These are phyloP conservation scores for Myriosclerotinia scirpicola DNA, from an alignment of 2,329 filamentous ascomycete genomes.

Conservation along the genomic window DNA sequence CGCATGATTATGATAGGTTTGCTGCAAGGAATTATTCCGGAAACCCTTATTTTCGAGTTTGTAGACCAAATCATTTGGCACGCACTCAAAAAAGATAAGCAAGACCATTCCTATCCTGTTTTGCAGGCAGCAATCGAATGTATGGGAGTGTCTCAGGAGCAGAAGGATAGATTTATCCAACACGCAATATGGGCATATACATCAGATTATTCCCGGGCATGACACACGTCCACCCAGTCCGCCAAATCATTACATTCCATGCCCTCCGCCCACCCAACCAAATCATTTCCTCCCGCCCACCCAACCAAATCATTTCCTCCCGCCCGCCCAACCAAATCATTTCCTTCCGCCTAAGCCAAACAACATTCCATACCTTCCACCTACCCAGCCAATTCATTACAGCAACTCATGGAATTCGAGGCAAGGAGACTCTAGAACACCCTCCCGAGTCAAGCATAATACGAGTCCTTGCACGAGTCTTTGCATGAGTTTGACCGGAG, in stretches of 20 bases:
- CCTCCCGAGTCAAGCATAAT: neutral
- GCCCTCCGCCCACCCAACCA: neutral
- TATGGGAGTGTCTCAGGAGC: neutral
- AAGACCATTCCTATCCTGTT: neutral
- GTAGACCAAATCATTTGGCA: neutral
- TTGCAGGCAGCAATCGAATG: neutral
- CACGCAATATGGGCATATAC: neutral
- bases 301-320: too few species aligned
- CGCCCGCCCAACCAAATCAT: neutral
- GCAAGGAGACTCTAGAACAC: neutral
- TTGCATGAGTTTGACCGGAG: too few species aligned
- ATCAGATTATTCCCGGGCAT: neutral
- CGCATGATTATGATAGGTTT: neutral
- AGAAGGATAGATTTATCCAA: conserved; percentile 1
- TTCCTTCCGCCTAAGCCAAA: too few species aligned
- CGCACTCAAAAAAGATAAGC: neutral
- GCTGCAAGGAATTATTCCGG: neutral
- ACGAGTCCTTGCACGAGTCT: neutral
- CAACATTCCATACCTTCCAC: neutral
- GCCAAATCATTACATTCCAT: neutral
- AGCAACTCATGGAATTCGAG: neutral
- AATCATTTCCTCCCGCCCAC: neutral
- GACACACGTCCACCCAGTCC: too few species aligned
- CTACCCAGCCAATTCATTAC: neutral
- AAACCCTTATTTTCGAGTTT: neutral